Base-by-base conservation (phyloP, 371 early-diverging fungal species). In the Synchytrium microbalum region DNA sequence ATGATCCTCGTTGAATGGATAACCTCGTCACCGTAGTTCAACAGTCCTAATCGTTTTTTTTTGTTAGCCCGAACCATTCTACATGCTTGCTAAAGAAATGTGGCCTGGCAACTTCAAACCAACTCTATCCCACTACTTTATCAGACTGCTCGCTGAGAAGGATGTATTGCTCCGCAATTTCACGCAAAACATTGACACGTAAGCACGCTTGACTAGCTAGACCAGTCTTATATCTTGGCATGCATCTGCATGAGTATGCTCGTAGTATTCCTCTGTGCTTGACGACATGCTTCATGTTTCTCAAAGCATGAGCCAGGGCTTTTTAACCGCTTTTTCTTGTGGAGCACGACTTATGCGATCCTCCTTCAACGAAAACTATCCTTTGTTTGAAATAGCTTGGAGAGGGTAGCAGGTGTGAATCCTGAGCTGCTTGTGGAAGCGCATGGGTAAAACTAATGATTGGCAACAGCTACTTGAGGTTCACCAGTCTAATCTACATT, bases 131-230 rank as follows among this genome's bases (percentile, higher is more conserved):
- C 97, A 97, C 69, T 89, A 89, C 65, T 91, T 97, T 68, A 81
- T 95, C 32, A 77, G 78, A 16, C 75, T 93, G 46, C 70, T 97
- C 28, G 84, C 83, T 28, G 81, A 89, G 32, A 88, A 89, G 67
- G 79, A 83, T 0, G 32, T 91, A 25, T 70, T 97, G 27, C 72
- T 88, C 32, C 79, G 93, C 54, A 88, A 90, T 60, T 95, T 90
- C 74, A 94, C 98, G 10, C 96, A 96, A 59, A 97, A 97, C 67
- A 95, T 96, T 61, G 98, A 96, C 78, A 92, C 89, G 51, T 76
- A 95, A n/a, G 98, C 95, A 73, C 82, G 92, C 25, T 70, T 86
- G 5, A 86, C 94, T 1, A n/a, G n/a, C n/a, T n/a, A n/a, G n/a
- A n/a, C n/a, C n/a, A n/a, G n/a, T n/a, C n/a, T n/a, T n/a, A n/a